phyloP scores from a whole-genome alignment of 495 filamentous ascomycete genomes.

The Hypomontagnella monticulosa region DNA sequence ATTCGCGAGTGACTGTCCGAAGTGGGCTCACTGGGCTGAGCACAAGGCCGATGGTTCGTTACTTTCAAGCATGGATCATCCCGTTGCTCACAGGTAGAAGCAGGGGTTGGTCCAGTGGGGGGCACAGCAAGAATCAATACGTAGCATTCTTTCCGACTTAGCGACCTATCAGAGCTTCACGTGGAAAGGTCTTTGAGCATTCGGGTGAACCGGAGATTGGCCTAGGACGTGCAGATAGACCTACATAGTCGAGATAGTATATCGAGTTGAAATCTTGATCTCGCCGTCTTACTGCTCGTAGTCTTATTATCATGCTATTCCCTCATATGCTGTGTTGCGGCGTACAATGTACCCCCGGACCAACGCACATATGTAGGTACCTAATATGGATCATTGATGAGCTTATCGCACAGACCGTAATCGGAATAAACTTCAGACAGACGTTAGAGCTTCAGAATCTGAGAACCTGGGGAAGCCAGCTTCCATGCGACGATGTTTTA shows the following conservation, averaged over 20 bases:
- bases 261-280: background rate
- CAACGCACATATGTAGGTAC: background rate
- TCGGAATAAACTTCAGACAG: conserved; percentile 11
- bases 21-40: conserved; percentile 21
- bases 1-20: background rate
- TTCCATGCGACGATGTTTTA: conserved; percentile 14
- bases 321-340: too few species aligned
- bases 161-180: conserved; percentile 31
- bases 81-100: conserved; percentile 11
- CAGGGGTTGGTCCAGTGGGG: conserved; percentile 22
- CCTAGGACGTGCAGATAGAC: background rate
- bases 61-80: conserved; percentile 24
- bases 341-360: background rate
- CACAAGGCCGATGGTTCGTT: conserved; percentile 17
- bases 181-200: conserved; percentile 15
- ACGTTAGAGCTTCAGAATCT: conserved; percentile 23
- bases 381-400: background rate
- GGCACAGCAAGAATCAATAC: conserved; percentile 17
- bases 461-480: conserved; percentile 1
- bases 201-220: conserved; percentile 30
- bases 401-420: conserved; percentile 26
- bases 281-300: background rate
- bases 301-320: too few species aligned
- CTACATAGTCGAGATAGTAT: background rate
- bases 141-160: conserved; percentile 23